A percentile compares a stretch with the other conserved stretches of the same genome.
phyloP scores from a whole-genome alignment of 208 protist species.

The Acanthamoeba culbertsoni region DNA sequence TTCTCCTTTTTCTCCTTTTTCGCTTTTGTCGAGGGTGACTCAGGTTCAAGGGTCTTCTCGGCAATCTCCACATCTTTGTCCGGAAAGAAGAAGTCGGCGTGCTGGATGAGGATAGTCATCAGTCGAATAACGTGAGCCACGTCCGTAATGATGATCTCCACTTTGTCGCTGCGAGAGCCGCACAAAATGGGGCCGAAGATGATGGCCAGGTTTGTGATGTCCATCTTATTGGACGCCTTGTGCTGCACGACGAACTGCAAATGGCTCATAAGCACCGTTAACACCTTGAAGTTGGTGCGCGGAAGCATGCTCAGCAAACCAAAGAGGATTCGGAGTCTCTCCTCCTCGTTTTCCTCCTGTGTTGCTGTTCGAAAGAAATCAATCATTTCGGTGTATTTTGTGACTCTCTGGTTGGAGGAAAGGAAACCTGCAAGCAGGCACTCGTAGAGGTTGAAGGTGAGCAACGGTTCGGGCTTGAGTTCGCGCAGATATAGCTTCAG shows the following conservation, averaged over 20 bases:
- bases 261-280: slow-evolving; percentile 16
- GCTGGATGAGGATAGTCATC: neutral
- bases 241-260: slow-evolving; percentile 25
- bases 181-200: slow-evolving; percentile 1
- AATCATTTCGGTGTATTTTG: neutral
- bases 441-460: slow-evolving; percentile 20
- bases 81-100: slow-evolving; percentile 7
- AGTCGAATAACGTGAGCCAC: neutral
- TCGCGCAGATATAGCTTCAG: neutral
- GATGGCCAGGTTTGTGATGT: neutral
- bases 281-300: neutral
- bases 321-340: neutral
- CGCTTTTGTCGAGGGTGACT: neutral
- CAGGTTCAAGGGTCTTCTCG: neutral
- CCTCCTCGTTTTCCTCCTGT: neutral
- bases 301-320: neutral
- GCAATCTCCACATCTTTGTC: neutral
- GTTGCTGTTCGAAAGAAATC: neutral
- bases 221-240: slow-evolving; percentile 30
- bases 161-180: neutral
- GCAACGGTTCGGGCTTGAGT: neutral
- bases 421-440: neutral
- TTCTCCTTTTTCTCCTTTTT: neutral
- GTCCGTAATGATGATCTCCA: neutral
- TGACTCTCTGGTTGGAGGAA: neutral